Base-by-base conservation (phyloP, 2,329 filamentous ascomycete genomes). In the Cladosporium sp. region DNA sequence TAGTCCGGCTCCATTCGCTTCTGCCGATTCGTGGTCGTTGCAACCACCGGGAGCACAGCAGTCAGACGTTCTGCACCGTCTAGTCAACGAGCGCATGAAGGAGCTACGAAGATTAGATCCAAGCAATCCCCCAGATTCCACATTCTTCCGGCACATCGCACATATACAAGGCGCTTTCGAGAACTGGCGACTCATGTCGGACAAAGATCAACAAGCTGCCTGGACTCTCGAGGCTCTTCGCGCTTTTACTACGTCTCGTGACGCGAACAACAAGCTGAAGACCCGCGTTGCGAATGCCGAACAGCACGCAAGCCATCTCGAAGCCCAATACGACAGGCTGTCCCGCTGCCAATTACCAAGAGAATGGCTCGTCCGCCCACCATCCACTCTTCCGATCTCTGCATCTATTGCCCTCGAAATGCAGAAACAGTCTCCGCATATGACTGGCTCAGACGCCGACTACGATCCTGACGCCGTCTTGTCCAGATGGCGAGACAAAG, bases 21-120 rank as follows among this genome's bases (percentile, higher is more conserved):
- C 86, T 0, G 76, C 82, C 17, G 82, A 84, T 3, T 93, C 89
- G 0, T 96, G 92, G 83, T 89, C 89, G 1, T 80, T 95, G 27
- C 75, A 82, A 18, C 84, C 88, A 1, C 91, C 91, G 0, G 84
- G 82, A 1, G 76, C 83, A 55, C 81, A 84, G 57, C 88, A 96
- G 66, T 83, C 83, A 44, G 83, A 87, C 13, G 85, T 88, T 1
- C 73, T 96, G 13, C 58, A 53, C 44, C 57, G 60, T 9, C 50
- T 61, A 13, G 37, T 66, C 32, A 57, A 60, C 34, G 54, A 60
- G 47, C 60, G 61, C 62, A 64, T 61, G 58, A 19, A 66, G 62
- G 56, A 62, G 58, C 27, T 68, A 64, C 62, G 62, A 62, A 61
- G 52, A 37, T 47, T 41, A 17, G 59, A 58, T 20, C 47, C 48